Base-by-base conservation (phyloP, 2,329 filamentous ascomycete genomes). In the Verticillium longisporum region DNA sequence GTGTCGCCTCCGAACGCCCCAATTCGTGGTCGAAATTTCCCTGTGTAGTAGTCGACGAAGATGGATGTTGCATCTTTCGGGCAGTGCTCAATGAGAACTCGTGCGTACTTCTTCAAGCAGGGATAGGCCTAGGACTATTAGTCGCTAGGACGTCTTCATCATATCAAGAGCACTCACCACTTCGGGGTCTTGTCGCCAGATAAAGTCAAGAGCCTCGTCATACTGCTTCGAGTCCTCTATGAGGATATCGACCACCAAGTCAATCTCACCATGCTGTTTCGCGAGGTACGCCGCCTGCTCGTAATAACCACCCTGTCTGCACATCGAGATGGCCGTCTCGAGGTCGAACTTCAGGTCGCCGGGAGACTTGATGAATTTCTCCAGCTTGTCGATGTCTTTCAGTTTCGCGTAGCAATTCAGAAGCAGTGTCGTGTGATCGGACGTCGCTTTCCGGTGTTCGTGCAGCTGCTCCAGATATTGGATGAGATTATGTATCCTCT, bases 371-470 rank as follows among this genome's bases (percentile, higher is more conserved):
- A 99, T 99, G 67, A 99, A 99, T 31, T 90, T 89, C 70, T 99
- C 94, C 6, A 99, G 81, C 76, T 99, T 99, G 61, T 92, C 90
- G 5, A 97, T 94, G 71, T 99, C 95, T 73, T 99, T 99, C 15
- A 98, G 79, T 71, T 99, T 99, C 0, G 95, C 95, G 71, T 99
- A 99, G 75, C 95, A 99, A 72, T 99, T 99, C 54, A 99, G 78
- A 1, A 99, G 81, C 11, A 99, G 78, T 0, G 95, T 99, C 0
- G 95, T 99, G 68, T 99, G 95, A 66, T 99, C 95, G 1, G 92
- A 89, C 2, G 93, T 97, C 0, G 95, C 96, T 71, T 89, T 94
- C 69, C 94, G 88, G 68, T 96, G 92, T 64, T 98, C 92, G 70
- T 99, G 95, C 15, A 99, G 80, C 74, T 99, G 92, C 75, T 99